Evolutionary conservation across 306 rosid species (phyloP).

Genomic region (Casuarina glauca): DNA sequence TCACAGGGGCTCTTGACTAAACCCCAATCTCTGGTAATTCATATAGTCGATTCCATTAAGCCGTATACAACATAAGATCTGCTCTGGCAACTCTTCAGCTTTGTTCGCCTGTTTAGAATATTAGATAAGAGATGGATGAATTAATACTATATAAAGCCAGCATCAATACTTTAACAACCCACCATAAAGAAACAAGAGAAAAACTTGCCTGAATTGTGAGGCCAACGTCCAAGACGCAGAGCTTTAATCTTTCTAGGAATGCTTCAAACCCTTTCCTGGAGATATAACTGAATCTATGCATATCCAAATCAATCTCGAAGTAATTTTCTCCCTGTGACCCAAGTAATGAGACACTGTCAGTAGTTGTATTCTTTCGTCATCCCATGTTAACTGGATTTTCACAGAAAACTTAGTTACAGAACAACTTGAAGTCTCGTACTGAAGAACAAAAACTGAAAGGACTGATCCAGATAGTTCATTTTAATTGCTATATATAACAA

Average conservation of each 20-base stretch:
- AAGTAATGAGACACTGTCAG: neutral
- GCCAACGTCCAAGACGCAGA: slow-evolving; percentile 82
- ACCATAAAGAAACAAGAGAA: neutral
- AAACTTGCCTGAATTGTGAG: slow-evolving; percentile 90
- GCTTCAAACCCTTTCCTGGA: slow-evolving; percentile 97
- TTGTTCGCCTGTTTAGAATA: slow-evolving; percentile 75
- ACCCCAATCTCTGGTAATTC: slow-evolving; percentile 80
- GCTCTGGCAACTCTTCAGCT: slow-evolving; percentile 93
- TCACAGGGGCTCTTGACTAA: slow-evolving; percentile 46
- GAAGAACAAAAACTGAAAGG: neutral
- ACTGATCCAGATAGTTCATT: neutral
- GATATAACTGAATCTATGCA: slow-evolving; percentile 97
- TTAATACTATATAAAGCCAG: slow-evolving; percentile 6
- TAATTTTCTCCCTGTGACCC: slow-evolving; percentile 78
- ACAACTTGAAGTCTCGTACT: neutral
- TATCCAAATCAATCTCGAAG: slow-evolving; percentile 94
- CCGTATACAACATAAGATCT: slow-evolving; percentile 83
- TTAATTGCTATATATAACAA: too few species aligned
- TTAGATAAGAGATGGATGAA: slow-evolving; percentile 12
- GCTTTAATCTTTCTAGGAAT: slow-evolving; percentile 78
- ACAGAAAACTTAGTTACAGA: neutral
- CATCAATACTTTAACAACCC: neutral
- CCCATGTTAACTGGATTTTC: neutral
- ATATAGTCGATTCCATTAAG: slow-evolving; percentile 77
- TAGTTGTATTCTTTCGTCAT: neutral